A percentile compares a stretch with the other conserved stretches of the same genome.
Evolutionary conservation across 352 stramenopile genomes (phyloP).

Genomic region (Pythium myriotylum): DNA sequence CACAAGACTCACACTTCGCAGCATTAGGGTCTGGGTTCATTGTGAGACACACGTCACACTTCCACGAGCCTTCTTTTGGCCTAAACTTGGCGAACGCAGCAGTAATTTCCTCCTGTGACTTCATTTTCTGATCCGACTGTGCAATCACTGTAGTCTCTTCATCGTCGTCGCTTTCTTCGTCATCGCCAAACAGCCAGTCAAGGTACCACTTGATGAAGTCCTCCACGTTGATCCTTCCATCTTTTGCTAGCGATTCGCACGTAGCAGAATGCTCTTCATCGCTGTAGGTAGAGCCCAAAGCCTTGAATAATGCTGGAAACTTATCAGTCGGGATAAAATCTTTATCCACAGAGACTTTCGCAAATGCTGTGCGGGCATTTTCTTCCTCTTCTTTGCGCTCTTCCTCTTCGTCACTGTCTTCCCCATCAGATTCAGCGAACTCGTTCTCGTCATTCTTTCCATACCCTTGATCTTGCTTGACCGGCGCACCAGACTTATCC

Average conservation of each 20-base stretch:
- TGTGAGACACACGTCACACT: conserved; percentile 55
- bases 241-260: conserved; percentile 40
- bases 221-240: conserved; percentile 52
- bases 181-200: conserved; percentile 60
- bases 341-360: conserved; percentile 34
- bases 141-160: conserved; percentile 25
- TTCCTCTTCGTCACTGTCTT: conserved; percentile 67
- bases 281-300: conserved; percentile 55
- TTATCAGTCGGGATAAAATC: conserved; percentile 39
- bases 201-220: conserved; percentile 71
- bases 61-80: conserved; percentile 59
- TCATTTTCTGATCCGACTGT: conserved; percentile 36
- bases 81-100: conserved; percentile 53
- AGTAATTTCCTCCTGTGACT: conserved; percentile 55
- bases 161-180: conserved; percentile 48
- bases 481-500: neutral
- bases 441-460: conserved; percentile 68
- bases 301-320: conserved; percentile 65
- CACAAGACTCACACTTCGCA: conserved; percentile 49
- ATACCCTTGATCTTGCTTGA: conserved; percentile 39
- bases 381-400: conserved; percentile 68
- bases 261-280: conserved; percentile 53
- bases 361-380: conserved; percentile 45
- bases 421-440: conserved; percentile 48
- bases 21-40: conserved; percentile 39